phyloP scores from a whole-genome alignment of 768 basidiomycete species.

The Leccinum sublutescens region DNA sequence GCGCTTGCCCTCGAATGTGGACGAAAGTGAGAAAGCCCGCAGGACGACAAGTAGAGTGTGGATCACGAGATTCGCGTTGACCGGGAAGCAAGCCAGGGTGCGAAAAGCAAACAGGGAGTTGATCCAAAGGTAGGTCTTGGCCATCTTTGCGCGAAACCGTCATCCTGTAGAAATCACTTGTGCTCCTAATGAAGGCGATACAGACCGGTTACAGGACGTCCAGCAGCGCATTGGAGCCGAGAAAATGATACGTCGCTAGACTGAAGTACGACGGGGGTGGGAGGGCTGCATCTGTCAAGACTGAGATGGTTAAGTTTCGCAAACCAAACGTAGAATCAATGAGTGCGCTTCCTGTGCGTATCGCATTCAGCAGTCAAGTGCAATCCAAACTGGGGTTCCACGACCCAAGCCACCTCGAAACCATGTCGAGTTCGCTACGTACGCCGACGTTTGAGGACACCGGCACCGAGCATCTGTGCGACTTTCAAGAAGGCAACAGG shows the following conservation, averaged over 20 bases:
- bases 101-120: slow-evolving; percentile 25
- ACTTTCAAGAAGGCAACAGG: slow-evolving; percentile 19
- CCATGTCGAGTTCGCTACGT: slow-evolving; percentile 56
- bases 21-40: slow-evolving; percentile 14
- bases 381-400: slow-evolving; percentile 23
- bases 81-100: slow-evolving; percentile 20
- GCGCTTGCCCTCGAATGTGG: slow-evolving; percentile 13
- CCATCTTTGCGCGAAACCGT: slow-evolving; percentile 6
- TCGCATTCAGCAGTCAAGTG: slow-evolving; percentile 26
- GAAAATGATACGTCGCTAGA: slow-evolving; percentile 38
- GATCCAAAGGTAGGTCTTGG: slow-evolving; percentile 35
- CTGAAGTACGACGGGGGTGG: slow-evolving; percentile 21
- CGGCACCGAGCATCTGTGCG: slow-evolving; percentile 28
- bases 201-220: slow-evolving; percentile 20
- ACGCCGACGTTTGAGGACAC: slow-evolving; percentile 50
- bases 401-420: slow-evolving; percentile 37
- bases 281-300: slow-evolving; percentile 20
- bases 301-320: slow-evolving; percentile 15
- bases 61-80: slow-evolving; percentile 7
- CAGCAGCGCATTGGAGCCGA: slow-evolving; percentile 28
- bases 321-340: slow-evolving; percentile 9
- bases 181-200: slow-evolving; percentile 2
- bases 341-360: slow-evolving; percentile 37
- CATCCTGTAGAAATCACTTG: not conserved
- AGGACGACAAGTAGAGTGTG: slow-evolving; percentile 1